These are phyloP conservation scores for Lachancea lanzarotensis DNA, from an alignment of 805 yeast genomes.

Conservation along the genomic window DNA sequence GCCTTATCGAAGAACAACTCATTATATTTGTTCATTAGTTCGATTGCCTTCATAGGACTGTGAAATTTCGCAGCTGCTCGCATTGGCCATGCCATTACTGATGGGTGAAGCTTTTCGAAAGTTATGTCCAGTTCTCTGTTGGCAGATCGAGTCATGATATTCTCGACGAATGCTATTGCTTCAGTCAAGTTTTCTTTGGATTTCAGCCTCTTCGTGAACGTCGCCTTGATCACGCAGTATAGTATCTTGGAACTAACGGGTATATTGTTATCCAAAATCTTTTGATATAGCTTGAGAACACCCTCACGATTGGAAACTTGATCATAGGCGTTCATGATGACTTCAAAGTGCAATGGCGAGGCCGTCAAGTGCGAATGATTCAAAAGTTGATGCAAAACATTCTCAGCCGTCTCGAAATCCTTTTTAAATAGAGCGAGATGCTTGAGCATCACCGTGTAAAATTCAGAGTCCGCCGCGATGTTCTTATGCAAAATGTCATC, in stretches of 20 bases:
- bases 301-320: constrained; percentile 22
- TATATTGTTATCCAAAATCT: constrained; percentile 22
- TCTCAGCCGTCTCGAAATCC: constrained; percentile 20
- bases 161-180: constrained; percentile 29
- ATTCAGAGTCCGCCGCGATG: constrained; percentile 17
- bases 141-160: constrained; percentile 25
- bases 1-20: constrained; percentile 23
- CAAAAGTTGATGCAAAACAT: constrained; percentile 17
- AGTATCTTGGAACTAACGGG: constrained; percentile 26
- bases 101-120: constrained; percentile 28
- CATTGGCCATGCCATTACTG: constrained; percentile 34
- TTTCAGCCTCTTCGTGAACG: constrained; percentile 27
- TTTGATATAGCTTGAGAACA: constrained; percentile 23
- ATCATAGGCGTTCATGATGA: constrained; percentile 29
- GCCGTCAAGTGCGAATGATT: constrained; percentile 13
- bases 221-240: constrained; percentile 27
- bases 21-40: constrained; percentile 30
- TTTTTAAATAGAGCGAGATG: constrained; percentile 15
- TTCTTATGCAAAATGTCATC: constrained; percentile 11
- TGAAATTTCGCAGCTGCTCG: constrained; percentile 26
- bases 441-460: constrained; percentile 19
- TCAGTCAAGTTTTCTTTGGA: constrained; percentile 24
- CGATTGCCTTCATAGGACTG: constrained; percentile 30
- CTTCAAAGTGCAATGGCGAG: constrained; percentile 26
- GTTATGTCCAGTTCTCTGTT: constrained; percentile 18